Percentiles rank a stretch among this genome's conserved stretches.
Evolutionary conservation across 768 basidiomycete genomes (phyloP).

Genomic region (Steccherinum ochraceum): DNA sequence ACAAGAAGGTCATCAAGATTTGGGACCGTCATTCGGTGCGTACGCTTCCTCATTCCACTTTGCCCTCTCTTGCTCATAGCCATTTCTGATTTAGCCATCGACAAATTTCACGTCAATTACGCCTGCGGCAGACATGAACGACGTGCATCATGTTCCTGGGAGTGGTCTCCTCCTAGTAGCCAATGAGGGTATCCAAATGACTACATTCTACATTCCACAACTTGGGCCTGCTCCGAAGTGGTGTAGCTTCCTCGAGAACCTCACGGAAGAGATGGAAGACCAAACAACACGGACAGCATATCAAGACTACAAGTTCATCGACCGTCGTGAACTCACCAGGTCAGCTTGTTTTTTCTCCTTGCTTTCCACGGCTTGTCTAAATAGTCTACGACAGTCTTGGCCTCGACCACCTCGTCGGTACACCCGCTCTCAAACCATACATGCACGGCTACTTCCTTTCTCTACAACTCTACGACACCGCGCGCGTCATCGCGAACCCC

Average conservation of each 20-base stretch:
- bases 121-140: conserved; percentile 83
- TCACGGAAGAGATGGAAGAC: conserved; percentile 98
- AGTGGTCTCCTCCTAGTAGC: conserved; percentile 89
- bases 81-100: conserved; percentile 51
- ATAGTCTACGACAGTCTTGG: conserved; percentile 55
- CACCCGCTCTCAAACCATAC: conserved; percentile 94
- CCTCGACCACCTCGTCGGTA: conserved; percentile 92
- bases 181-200: conserved; percentile 96
- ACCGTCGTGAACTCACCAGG: conserved; percentile 79
- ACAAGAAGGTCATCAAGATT: conserved; percentile 95
- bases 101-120: conserved; percentile 90
- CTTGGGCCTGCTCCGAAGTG: conserved; percentile 95
- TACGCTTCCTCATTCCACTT: conserved; percentile 13
- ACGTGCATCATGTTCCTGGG: conserved; percentile 83
- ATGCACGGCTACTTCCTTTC: conserved; percentile 99
- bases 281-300: conserved; percentile 74
- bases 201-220: conserved; percentile 90
- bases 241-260: conserved; percentile 97
- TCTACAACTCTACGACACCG: conserved; percentile 92
- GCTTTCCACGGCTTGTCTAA: neutral
- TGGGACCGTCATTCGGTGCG: conserved; percentile 86
- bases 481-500: conserved; percentile 92
- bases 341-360: conserved; percentile 32
- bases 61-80: neutral
- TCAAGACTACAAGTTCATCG: conserved; percentile 97